Percentiles rank a stretch among this genome's conserved stretches.
phyloP scores from a whole-genome alignment of 441 rosid species.

The Syzygium malaccense region DNA sequence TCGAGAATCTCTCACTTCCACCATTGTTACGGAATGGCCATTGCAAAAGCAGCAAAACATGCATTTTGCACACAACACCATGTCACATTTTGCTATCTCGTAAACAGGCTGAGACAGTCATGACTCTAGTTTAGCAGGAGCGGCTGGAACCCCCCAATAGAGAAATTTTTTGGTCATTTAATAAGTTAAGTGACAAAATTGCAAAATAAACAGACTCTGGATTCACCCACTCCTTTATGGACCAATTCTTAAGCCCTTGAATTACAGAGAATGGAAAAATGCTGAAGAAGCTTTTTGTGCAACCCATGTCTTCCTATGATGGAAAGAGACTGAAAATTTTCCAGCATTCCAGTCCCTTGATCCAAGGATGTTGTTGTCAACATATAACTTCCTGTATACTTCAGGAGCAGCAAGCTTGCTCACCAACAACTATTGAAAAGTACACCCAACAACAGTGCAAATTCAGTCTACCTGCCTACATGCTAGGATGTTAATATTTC shows the following conservation, averaged over 20 bases:
- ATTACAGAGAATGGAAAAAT: background rate
- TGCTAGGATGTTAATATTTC: background rate
- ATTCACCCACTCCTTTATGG: background rate
- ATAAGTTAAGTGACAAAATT: background rate
- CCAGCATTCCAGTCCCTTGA: background rate
- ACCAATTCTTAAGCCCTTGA: background rate
- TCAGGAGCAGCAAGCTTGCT: background rate
- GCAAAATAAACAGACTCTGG: background rate
- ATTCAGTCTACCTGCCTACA: background rate
- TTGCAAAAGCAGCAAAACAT: background rate
- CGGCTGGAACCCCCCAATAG: background rate
- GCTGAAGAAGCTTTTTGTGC: background rate
- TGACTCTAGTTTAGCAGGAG: background rate
- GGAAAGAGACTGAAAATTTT: background rate
- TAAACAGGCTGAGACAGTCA: background rate
- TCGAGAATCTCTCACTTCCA: background rate
- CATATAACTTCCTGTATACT: background rate
- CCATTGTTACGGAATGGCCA: background rate
- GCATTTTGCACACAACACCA: background rate
- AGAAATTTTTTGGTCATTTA: background rate
- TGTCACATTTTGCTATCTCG: background rate
- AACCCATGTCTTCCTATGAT: background rate
- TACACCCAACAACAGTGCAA: background rate
- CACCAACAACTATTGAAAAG: background rate
- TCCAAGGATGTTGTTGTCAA: background rate